Percentiles rank a stretch among this genome's conserved stretches.
These are phyloP conservation scores for Verticillium klebahnii DNA, from an alignment of 2,329 filamentous ascomycete species.

Conservation along the genomic window DNA sequence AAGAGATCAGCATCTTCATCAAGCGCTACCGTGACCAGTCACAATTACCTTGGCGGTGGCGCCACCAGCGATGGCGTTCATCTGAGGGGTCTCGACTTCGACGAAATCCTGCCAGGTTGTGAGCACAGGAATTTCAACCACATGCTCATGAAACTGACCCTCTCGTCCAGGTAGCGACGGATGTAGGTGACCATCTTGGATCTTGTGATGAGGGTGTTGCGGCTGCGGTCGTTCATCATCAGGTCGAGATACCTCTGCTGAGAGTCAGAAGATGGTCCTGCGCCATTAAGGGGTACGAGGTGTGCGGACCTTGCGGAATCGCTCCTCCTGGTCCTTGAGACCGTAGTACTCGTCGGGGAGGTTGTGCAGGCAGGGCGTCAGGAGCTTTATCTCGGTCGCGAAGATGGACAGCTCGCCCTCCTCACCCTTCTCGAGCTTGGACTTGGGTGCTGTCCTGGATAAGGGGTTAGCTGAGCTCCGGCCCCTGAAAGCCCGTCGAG, in stretches of 20 bases:
- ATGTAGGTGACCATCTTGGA: conserved; percentile 87
- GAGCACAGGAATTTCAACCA: background rate
- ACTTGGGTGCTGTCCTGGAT: conserved; percentile 76
- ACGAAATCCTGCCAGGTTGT: conserved; percentile 60
- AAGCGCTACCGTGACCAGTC: no score
- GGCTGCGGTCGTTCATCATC: conserved; percentile 89
- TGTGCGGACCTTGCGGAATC: conserved; percentile 64
- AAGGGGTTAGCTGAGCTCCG: background rate
- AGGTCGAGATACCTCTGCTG: conserved; percentile 77
- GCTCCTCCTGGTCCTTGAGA: conserved; percentile 91
- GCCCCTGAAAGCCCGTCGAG: no score
- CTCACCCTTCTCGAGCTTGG: conserved; percentile 69
- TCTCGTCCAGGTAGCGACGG: conserved; percentile 80
- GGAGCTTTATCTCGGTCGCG: conserved; percentile 76
- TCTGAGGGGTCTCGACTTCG: conserved; percentile 96
- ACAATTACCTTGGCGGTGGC: conserved; percentile 69
- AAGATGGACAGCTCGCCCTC: conserved; percentile 94
- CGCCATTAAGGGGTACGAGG: background rate
- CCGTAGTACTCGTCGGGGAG: conserved; percentile 88
- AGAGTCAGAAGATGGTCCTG: background rate
- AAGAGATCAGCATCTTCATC: background rate
- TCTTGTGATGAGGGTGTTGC: conserved; percentile 78
- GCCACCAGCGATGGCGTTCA: conserved; percentile 92
- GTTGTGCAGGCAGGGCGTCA: conserved; percentile 88
- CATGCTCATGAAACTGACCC: conserved; percentile 20